A percentile compares a stretch with the other conserved stretches of the same genome.
phyloP scores from a whole-genome alignment of 2,329 filamentous ascomycete genomes.

The Acrocalymma vagum region DNA sequence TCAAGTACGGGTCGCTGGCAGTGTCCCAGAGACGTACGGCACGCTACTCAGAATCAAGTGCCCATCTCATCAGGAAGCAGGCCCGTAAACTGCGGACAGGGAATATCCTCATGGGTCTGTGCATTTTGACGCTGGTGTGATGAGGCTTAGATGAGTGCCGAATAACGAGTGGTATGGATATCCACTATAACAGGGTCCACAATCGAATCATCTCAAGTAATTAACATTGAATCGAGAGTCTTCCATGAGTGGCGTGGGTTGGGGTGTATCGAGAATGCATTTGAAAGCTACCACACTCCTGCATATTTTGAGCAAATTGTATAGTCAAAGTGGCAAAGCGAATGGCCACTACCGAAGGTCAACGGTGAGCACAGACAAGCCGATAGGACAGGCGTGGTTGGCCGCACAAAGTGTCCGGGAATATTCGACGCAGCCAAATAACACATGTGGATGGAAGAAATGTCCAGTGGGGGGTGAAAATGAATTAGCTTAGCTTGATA shows the following conservation, averaged over 20 bases:
- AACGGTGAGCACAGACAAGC: slow-evolving; percentile 2
- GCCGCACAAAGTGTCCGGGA: slow-evolving; percentile 12
- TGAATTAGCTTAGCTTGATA: slow-evolving; percentile 42
- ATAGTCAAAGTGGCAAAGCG: slow-evolving; percentile 10
- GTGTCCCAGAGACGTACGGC: slow-evolving; percentile 9
- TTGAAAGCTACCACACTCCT: neutral
- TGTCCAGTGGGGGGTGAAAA: slow-evolving; percentile 24
- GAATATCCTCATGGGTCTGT: slow-evolving; percentile 37
- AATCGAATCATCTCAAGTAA: slow-evolving; percentile 28
- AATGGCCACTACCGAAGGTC: slow-evolving; percentile 14
- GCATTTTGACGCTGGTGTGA: slow-evolving; percentile 31
- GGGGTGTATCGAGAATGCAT: slow-evolving; percentile 13
- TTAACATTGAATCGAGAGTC: slow-evolving; percentile 20
- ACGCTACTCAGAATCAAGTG: slow-evolving; percentile 13
- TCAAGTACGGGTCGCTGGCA: slow-evolving; percentile 9
- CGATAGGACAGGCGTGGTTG: slow-evolving; percentile 9
- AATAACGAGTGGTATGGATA: slow-evolving; percentile 27
- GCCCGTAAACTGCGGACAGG: slow-evolving; percentile 41
- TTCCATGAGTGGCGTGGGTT: slow-evolving; percentile 24
- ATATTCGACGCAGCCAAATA: slow-evolving; percentile 14
- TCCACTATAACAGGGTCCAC: slow-evolving; percentile 32
- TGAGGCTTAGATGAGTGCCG: slow-evolving; percentile 42
- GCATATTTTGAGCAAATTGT: neutral
- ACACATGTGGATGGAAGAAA: slow-evolving; percentile 28
- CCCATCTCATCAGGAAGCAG: slow-evolving; percentile 43